These are phyloP conservation scores for Vitis hybrid DNA, from an alignment of 177 flowering plant species.

Conservation along the genomic window DNA sequence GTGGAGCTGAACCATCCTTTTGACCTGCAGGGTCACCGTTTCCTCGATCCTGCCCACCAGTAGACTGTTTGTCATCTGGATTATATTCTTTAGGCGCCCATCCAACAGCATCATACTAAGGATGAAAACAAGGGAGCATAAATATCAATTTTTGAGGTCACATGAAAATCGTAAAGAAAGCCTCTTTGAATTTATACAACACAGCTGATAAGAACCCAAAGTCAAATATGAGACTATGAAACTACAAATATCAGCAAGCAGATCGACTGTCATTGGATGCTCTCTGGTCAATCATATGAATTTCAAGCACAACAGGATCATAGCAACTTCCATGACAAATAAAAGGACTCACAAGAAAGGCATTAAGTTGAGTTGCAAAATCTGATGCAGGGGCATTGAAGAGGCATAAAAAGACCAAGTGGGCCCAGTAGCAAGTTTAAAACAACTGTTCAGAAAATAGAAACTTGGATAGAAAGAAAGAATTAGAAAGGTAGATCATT, in stretches of 20 bases:
- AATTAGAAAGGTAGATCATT: not conserved
- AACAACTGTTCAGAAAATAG: not conserved
- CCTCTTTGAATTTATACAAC: not conserved
- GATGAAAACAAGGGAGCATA: not conserved
- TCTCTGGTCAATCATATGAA: too few species aligned
- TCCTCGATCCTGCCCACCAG: slow-evolving; percentile 46
- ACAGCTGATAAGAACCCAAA: not conserved
- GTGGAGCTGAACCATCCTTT: slow-evolving; percentile 62
- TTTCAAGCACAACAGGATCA: too few species aligned
- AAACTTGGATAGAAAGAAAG: not conserved
- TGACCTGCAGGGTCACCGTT: slow-evolving; percentile 35
- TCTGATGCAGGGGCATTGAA: too few species aligned
- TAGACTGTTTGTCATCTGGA: slow-evolving; percentile 77
- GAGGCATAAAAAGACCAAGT: too few species aligned
- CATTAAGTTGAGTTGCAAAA: too few species aligned
- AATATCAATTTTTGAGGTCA: not conserved
- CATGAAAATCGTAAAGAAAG: not conserved
- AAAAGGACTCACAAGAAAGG: too few species aligned
- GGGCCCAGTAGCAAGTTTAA: too few species aligned
- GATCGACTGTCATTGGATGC: too few species aligned
- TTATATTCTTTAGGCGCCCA: slow-evolving; percentile 99
- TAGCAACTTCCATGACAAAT: too few species aligned
- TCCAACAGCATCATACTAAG: slow-evolving; percentile 95
- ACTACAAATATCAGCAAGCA: too few species aligned
- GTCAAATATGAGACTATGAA: not conserved